A percentile compares a stretch with the other conserved stretches of the same genome.
These are phyloP conservation scores for Nothomitra cinnamomea DNA, from an alignment of 2,329 filamentous ascomycete species.

Conservation along the genomic window DNA sequence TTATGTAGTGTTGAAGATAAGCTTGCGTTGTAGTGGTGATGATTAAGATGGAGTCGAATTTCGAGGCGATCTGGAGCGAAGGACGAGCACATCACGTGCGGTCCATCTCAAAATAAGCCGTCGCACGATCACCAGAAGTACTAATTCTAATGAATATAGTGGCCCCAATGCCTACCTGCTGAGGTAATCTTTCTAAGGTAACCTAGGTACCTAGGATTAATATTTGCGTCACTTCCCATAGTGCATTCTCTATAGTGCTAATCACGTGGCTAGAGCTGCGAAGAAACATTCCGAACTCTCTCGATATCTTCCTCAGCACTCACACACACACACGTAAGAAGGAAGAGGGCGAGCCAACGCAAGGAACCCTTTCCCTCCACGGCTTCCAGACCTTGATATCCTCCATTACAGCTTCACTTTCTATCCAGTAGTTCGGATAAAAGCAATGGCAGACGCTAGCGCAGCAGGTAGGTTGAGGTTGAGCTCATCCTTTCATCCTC, in stretches of 20 bases:
- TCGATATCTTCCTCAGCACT: background rate
- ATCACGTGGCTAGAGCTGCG: too few relatives aligned
- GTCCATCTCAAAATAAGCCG: too few relatives aligned
- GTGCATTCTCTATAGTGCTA: too few relatives aligned
- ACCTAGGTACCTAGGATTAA: too few relatives aligned
- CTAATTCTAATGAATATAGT: background rate
- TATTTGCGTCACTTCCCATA: too few relatives aligned
- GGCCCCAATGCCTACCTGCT: too few relatives aligned
- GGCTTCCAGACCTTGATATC: background rate
- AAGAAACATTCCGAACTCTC: background rate
- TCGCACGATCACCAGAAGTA: background rate
- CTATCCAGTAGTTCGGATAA: background rate
- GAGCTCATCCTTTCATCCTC: background rate
- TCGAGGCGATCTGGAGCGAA: background rate
- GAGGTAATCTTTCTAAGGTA: too few relatives aligned
- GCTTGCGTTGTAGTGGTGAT: background rate
- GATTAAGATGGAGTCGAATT: background rate
- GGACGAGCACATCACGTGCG: background rate
- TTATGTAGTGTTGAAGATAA: background rate
- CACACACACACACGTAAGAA: background rate
- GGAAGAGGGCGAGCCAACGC: constrained; percentile 25
- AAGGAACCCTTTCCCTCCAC: constrained; percentile 24
- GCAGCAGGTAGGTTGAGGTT: constrained; percentile 1
- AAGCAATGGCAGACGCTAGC: constrained; percentile 3
- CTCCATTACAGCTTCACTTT: background rate